Percentiles rank a stretch among this genome's conserved stretches.
These are phyloP conservation scores for Ocimum tenuiflorum DNA, from an alignment of 257 asterid genomes.

Conservation along the genomic window DNA sequence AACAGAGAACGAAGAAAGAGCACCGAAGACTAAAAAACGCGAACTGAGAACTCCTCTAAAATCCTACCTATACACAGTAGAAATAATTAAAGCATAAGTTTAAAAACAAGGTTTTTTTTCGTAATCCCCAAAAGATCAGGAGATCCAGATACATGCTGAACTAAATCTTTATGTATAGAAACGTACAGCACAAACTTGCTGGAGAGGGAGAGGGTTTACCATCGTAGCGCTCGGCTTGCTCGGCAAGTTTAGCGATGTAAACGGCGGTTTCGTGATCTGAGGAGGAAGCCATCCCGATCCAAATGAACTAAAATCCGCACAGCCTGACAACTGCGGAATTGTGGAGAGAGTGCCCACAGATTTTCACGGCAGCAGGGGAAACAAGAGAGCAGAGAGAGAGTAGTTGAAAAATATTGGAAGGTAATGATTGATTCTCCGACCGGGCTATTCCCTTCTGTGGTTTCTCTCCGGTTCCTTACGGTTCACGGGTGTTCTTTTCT, in stretches of 20 bases:
- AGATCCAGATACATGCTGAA: slow-evolving; percentile 21
- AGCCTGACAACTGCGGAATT: slow-evolving; percentile 15
- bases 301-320: slow-evolving; percentile 5
- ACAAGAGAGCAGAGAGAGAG: not conserved
- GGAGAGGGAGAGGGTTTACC: slow-evolving; percentile 25
- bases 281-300: slow-evolving; percentile 41
- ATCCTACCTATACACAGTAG: not conserved
- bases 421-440: slow-evolving; percentile 26
- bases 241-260: slow-evolving; percentile 49
- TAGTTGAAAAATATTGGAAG: not conserved
- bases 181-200: not conserved
- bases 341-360: slow-evolving; percentile 16
- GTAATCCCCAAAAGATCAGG: not conserved
- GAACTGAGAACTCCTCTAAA: not conserved
- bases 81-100: not conserved
- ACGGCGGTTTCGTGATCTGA: slow-evolving; percentile 47
- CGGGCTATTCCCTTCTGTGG: slow-evolving; percentile 10
- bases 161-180: slow-evolving; percentile 8
- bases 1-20: too few species aligned
- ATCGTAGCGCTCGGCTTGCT: slow-evolving; percentile 56
- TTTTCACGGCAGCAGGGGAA: slow-evolving; percentile 12
- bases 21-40: too few species aligned
- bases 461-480: slow-evolving; percentile 18
- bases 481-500: too few species aligned
- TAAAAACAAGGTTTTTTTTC: not conserved